Evolutionary conservation across 2,329 filamentous ascomycete genomes (phyloP).

Genomic region (Xylariaceae sp.): DNA sequence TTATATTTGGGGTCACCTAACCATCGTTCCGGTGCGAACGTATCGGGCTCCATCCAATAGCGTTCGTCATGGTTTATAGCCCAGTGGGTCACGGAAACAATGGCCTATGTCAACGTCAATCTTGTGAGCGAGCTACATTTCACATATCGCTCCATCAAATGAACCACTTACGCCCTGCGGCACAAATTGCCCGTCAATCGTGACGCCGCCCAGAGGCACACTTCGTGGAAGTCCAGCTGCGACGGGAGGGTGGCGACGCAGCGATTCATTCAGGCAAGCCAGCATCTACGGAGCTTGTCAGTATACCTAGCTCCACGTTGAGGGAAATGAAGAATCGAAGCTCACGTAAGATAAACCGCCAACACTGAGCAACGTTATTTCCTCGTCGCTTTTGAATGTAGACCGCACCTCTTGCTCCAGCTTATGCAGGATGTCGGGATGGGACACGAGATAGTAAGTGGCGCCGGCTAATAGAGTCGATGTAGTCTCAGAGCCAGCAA

Average conservation of each 20-base stretch:
- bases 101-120: constrained; percentile 24
- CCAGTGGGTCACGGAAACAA: constrained; percentile 36
- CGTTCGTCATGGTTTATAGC: constrained; percentile 33
- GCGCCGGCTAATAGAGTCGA: constrained; percentile 41
- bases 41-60: constrained; percentile 37
- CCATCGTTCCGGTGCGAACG: constrained; percentile 41
- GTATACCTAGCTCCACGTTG: too few species aligned
- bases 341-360: constrained; percentile 33
- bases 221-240: constrained; percentile 21
- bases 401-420: constrained; percentile 39
- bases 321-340: neutral
- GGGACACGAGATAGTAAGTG: constrained; percentile 38
- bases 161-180: constrained; percentile 24
- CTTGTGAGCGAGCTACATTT: too few species aligned
- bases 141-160: too few species aligned
- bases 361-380: constrained; percentile 38
- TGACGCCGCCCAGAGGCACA: constrained; percentile 24
- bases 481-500: constrained; percentile 49
- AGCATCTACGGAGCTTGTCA: constrained; percentile 27
- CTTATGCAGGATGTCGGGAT: constrained; percentile 32
- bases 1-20: constrained; percentile 29
- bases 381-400: constrained; percentile 34
- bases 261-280: constrained; percentile 40
- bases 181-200: constrained; percentile 24
- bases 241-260: constrained; percentile 40